Percentiles rank a stretch among this genome's conserved stretches.
phyloP scores from a whole-genome alignment of 768 basidiomycete species.

The Amanita pseudoporphyria region DNA sequence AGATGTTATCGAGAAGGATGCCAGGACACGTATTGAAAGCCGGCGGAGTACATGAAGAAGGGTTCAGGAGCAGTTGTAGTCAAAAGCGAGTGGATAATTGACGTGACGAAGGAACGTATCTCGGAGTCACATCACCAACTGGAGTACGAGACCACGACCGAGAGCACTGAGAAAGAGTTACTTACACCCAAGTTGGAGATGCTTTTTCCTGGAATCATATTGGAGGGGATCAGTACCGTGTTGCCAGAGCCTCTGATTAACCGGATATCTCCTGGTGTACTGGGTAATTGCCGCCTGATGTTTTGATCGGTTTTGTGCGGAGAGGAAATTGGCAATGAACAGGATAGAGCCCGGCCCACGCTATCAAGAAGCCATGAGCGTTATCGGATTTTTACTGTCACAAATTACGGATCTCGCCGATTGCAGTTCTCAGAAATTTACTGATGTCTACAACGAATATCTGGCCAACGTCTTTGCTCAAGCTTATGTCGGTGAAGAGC shows the following conservation, averaged over 20 bases:
- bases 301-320: too few relatives aligned
- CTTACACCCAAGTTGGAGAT: neutral
- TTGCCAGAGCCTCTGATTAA: neutral
- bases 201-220: neutral
- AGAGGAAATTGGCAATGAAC: too few relatives aligned
- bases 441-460: too few relatives aligned
- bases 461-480: too few relatives aligned
- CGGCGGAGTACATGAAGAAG: neutral
- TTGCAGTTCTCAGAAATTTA: too few relatives aligned
- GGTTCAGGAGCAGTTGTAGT: neutral
- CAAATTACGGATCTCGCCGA: too few relatives aligned
- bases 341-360: too few relatives aligned
- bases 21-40: neutral
- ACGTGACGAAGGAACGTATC: neutral
- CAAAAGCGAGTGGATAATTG: neutral
- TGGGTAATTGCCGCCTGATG: neutral
- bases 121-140: neutral
- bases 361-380: too few relatives aligned
- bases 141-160: neutral
- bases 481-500: too few relatives aligned
- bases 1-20: conserved; percentile 1
- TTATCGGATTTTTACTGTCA: too few relatives aligned
- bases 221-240: neutral
- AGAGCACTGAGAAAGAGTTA: neutral
- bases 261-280: neutral